Evolutionary conservation across 768 basidiomycete genomes (phyloP).

Genomic region (Lentinula sp.): DNA sequence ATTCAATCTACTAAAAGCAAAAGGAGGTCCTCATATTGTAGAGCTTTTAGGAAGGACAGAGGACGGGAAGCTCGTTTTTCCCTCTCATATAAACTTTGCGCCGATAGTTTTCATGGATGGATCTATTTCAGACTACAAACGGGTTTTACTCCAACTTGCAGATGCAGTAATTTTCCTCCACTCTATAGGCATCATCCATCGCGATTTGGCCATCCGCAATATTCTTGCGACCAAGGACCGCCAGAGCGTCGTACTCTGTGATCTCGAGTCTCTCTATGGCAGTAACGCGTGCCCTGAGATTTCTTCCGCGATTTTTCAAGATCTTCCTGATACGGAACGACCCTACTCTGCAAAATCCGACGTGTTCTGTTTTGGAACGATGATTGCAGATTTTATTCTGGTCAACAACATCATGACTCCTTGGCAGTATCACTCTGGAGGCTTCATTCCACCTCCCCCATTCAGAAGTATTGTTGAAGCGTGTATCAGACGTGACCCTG

Average conservation of each 20-base stretch:
- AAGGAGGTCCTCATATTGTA: slow-evolving; percentile 8
- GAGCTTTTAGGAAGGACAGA: slow-evolving; percentile 8
- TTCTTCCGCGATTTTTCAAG: background rate
- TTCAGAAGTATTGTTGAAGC: slow-evolving; percentile 7
- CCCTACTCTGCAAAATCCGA: slow-evolving; percentile 11
- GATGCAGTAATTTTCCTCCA: slow-evolving; percentile 7
- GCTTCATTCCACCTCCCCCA: slow-evolving; percentile 10
- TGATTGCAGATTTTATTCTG: slow-evolving; percentile 9
- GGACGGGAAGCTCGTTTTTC: slow-evolving; percentile 7
- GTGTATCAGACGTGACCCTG: background rate
- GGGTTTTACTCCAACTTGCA: slow-evolving; percentile 1
- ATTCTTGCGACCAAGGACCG: background rate
- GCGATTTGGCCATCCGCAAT: background rate
- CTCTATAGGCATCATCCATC: slow-evolving; percentile 4
- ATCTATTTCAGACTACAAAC: background rate
- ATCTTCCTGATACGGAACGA: background rate
- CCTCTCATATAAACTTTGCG: background rate
- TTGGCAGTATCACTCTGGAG: slow-evolving; percentile 5
- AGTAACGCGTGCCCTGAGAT: slow-evolving; percentile 8
- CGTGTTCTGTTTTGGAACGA: slow-evolving; percentile 9
- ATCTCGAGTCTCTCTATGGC: slow-evolving; percentile 9
- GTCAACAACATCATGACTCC: background rate
- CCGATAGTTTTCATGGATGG: background rate
- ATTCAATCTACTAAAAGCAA: slow-evolving; percentile 2
- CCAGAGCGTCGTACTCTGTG: slow-evolving; percentile 5